Percentiles rank a stretch among this genome's conserved stretches.
These are phyloP conservation scores for Chenopodium suecicum DNA, from an alignment of 148 eudicot species.

Conservation along the genomic window DNA sequence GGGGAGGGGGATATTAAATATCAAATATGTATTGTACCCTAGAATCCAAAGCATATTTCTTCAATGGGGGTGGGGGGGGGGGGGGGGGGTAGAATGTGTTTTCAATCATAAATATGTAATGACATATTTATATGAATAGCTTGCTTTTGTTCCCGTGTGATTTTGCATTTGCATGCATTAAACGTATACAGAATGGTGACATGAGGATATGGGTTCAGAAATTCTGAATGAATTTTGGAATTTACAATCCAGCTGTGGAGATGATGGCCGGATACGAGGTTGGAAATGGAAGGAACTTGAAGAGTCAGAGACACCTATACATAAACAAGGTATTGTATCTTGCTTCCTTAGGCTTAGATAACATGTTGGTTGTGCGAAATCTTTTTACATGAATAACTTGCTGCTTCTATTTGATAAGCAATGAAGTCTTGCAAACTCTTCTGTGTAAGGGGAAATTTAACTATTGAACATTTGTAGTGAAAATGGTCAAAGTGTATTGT, in stretches of 20 bases:
- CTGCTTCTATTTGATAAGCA: not conserved
- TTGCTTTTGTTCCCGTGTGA: not conserved
- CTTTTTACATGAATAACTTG: not conserved
- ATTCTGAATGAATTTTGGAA: not conserved
- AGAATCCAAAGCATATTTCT: not conserved
- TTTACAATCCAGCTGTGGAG: conserved; percentile 74
- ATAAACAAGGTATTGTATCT: conserved; percentile 40
- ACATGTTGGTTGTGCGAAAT: not conserved
- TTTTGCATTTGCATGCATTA: not conserved
- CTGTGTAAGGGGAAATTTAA: not conserved
- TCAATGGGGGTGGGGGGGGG: not conserved
- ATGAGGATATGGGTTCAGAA: not conserved
- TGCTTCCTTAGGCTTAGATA: not conserved
- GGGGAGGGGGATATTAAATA: not conserved
- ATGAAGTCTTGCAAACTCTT: not conserved
- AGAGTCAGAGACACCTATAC: conserved; percentile 35
- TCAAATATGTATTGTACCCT: not conserved
- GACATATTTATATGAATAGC: not conserved
- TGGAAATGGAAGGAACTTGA: conserved; percentile 88
- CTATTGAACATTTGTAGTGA: not conserved
- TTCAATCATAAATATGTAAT: not conserved
- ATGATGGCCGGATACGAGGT: conserved; percentile 89
- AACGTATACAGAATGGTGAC: not conserved
- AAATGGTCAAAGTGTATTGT: not conserved
- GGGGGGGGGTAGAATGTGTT: not conserved